phyloP scores from a whole-genome alignment of 2,329 filamentous ascomycete genomes.

The Scopulariopsis brevicaulis region DNA sequence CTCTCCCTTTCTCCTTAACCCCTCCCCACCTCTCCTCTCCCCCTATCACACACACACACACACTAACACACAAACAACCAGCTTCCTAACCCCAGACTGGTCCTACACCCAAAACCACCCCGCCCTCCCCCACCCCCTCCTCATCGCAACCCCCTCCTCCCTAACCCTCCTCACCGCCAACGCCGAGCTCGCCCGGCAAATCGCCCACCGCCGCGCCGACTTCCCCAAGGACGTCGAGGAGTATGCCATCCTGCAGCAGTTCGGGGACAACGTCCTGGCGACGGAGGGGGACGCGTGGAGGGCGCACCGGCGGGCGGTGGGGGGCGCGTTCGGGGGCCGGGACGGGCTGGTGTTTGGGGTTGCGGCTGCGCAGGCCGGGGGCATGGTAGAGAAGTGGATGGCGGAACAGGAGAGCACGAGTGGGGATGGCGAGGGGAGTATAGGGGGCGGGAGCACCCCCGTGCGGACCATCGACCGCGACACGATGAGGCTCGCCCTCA shows the following conservation, averaged over 20 bases:
- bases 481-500: constrained; percentile 49
- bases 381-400: constrained; percentile 49
- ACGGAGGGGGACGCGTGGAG: constrained; percentile 62
- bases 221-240: constrained; percentile 41
- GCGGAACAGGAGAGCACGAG: constrained; percentile 19
- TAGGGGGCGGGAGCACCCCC: constrained; percentile 14
- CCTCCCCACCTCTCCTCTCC: too few relatives aligned
- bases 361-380: constrained; percentile 47
- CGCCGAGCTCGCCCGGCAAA: constrained; percentile 53
- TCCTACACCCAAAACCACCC: constrained; percentile 41
- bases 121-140: constrained; percentile 51
- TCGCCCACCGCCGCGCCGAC: constrained; percentile 53
- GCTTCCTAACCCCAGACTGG: constrained; percentile 49
- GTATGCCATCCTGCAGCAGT: constrained; percentile 29
- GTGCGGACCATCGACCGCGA: constrained; percentile 49
- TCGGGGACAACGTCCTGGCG: constrained; percentile 60
- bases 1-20: too few relatives aligned
- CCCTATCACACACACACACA: not conserved
- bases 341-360: constrained; percentile 59
- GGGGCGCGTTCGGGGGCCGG: constrained; percentile 64
- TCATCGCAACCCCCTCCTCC: constrained; percentile 47
- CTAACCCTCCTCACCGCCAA: constrained; percentile 47
- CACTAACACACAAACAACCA: constrained; percentile 13
- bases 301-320: constrained; percentile 60
- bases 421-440: not conserved